phyloP scores from a whole-genome alignment of 768 basidiomycete species.

The Tulasnella sp. region DNA sequence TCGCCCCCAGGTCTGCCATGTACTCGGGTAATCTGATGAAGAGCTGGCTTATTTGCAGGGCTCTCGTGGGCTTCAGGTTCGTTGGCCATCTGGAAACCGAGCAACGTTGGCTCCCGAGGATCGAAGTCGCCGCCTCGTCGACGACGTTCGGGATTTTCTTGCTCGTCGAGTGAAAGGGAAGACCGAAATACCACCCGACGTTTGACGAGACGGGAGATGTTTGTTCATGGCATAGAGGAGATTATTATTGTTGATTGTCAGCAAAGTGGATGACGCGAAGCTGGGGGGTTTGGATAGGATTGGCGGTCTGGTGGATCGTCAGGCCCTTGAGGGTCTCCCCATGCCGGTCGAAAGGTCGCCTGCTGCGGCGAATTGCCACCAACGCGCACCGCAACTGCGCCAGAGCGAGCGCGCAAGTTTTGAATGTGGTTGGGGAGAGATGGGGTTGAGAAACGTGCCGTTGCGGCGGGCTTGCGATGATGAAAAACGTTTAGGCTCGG shows the following conservation, averaged over 20 bases:
- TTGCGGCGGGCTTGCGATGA: slow-evolving; percentile 52
- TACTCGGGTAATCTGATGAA: slow-evolving; percentile 42
- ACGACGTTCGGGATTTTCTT: slow-evolving; percentile 1
- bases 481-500: slow-evolving; percentile 42
- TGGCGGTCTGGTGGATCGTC: slow-evolving; percentile 55
- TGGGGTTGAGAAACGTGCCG: slow-evolving; percentile 55
- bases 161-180: slow-evolving; percentile 40
- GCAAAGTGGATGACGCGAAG: slow-evolving; percentile 50
- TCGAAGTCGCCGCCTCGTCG: background rate
- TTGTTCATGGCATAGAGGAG: slow-evolving; percentile 49
- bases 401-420: slow-evolving; percentile 65
- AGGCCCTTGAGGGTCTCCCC: slow-evolving; percentile 52
- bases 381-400: slow-evolving; percentile 63
- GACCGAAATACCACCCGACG: slow-evolving; percentile 47
- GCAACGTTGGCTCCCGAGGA: slow-evolving; percentile 37
- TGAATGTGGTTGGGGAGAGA: slow-evolving; percentile 79
- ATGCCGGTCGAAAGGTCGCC: slow-evolving; percentile 53
- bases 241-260: slow-evolving; percentile 46
- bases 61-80: slow-evolving; percentile 65
- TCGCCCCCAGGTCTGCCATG: slow-evolving; percentile 38
- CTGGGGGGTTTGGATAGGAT: slow-evolving; percentile 41
- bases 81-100: slow-evolving; percentile 53
- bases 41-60: slow-evolving; percentile 40
- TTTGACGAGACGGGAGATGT: slow-evolving; percentile 42
- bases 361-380: slow-evolving; percentile 83